Percentiles rank a stretch among this genome's conserved stretches.
Conservation (phyloP, 352 stramenopile genomes). For the Pythium rishiriense region DNA sequence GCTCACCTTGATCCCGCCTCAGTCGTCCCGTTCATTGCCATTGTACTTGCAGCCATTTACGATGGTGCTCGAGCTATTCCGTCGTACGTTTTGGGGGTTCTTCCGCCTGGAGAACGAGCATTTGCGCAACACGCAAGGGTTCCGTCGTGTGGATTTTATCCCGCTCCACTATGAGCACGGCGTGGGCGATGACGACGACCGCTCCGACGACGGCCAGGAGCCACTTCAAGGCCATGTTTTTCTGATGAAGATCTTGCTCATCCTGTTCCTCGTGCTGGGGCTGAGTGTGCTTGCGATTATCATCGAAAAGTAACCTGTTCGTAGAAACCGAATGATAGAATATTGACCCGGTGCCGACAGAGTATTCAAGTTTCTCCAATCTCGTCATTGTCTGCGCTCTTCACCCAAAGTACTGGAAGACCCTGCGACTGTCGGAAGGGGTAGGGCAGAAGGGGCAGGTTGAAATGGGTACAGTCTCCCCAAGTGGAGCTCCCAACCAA, state of each 20-base stretch:
- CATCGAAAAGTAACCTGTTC: conserved; percentile 39
- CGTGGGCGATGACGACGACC: conserved; percentile 46
- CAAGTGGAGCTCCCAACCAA: no score
- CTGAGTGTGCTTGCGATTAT: conserved; percentile 40
- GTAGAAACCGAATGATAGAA: no score
- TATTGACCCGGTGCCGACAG: neutral
- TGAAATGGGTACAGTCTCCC: conserved; percentile 4
- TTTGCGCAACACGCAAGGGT: conserved; percentile 83
- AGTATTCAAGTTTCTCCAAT: no score
- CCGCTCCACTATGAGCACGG: conserved; percentile 81
- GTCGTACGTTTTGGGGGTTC: conserved; percentile 87
- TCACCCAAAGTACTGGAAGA: no score
- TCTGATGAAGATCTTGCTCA: conserved; percentile 38
- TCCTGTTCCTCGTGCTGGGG: conserved; percentile 40
- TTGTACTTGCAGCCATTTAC: conserved; percentile 85
- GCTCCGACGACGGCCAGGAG: conserved; percentile 32
- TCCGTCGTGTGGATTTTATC: conserved; percentile 81
- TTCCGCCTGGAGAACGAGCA: conserved; percentile 87
- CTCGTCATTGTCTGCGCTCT: no score
- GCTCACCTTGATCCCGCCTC: conserved; percentile 75
- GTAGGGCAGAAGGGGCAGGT: no score
- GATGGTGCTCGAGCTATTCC: conserved; percentile 84
- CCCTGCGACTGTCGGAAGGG: neutral
- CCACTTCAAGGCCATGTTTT: conserved; percentile 36
- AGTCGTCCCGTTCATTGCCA: conserved; percentile 52